Evolutionary conservation across 2,329 filamentous ascomycete species (phyloP), one percentile per base, ranked within the genome.

Genomic region (Teratosphaeria gauchensis): DNA sequence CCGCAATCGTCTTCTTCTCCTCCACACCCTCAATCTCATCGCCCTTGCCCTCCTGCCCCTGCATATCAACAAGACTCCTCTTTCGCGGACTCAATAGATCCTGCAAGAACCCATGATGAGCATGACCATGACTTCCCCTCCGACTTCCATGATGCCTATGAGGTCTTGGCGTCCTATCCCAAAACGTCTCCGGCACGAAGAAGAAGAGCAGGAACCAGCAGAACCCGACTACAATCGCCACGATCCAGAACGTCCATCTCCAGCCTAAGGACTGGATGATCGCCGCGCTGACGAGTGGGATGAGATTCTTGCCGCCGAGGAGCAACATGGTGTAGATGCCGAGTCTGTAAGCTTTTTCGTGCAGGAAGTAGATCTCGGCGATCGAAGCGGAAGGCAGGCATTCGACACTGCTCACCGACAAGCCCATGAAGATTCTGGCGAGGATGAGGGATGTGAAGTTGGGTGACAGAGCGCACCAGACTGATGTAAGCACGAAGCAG

Each of bases 151-250:
- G 55, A 63, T 71, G 56, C 62, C 75, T 75, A 53, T 75, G 71
- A 48, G 80, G 76, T 32, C 76, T 74, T 8, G 92, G 91, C 2
- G 87, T 87, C 54, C 92, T 81, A 72, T 96, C 91, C 92, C 92
- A 97, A 65, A 96, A 96, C 0, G 91, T 96, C 75, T 97, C 92
- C 0, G 92, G 92, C 0, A 96, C 89, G 66, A 96, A 95, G 60
- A 96, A 79, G 71, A 95, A 96, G 1, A 97, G 79, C 2, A 95
- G 75, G 21, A 83, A 71, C 42, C 85, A 81, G 60, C 85, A 86
- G 54, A 89, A 82, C 0, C 80, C 89, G 35, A 91, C 88, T 9
- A 95, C 77, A 3, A 96, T 89, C 0, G 91, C 84, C 53, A 95
- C 85, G 58, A 95, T 85, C 87, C 87, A 62, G 32, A 72, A 73